phyloP scores from a whole-genome alignment of 2,329 filamentous ascomycete genomes.

The Ampelomyces quisqualis region DNA sequence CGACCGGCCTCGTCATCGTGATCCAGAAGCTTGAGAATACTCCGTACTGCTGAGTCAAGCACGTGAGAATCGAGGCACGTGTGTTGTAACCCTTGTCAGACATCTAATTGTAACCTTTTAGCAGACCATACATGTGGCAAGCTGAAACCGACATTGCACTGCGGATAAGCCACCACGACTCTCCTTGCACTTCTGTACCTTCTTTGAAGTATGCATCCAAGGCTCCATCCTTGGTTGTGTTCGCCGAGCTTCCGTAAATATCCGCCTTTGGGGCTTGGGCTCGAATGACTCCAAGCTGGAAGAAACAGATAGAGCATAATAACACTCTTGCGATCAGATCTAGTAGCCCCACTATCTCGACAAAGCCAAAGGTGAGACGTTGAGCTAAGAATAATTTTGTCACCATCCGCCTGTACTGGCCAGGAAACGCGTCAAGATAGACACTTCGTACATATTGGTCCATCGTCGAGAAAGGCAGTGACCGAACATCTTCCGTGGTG shows the following conservation, averaged over 20 bases:
- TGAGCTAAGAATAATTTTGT: conserved; percentile 48
- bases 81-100: neutral
- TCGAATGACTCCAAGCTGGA: conserved; percentile 20
- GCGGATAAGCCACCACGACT: conserved; percentile 7
- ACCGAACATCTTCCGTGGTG: conserved; percentile 42
- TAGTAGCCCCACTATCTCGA: conserved; percentile 61
- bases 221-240: neutral
- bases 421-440: conserved; percentile 14
- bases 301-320: conserved; percentile 44
- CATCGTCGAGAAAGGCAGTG: conserved; percentile 42
- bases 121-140: conserved; percentile 28
- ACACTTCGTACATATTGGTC: conserved; percentile 41
- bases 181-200: neutral
- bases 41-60: neutral
- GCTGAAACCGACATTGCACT: conserved; percentile 10
- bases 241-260: conserved; percentile 3
- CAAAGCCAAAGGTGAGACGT: conserved; percentile 42
- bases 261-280: neutral
- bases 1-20: conserved; percentile 6
- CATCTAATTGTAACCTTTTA: conserved; percentile 34
- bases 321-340: conserved; percentile 69
- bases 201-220: conserved; percentile 2
- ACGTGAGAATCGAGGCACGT: neutral
- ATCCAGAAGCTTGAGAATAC: neutral
- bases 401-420: conserved; percentile 41